These are phyloP conservation scores for Boechera stricta DNA, from an alignment of 345 rosid species.

Conservation along the genomic window DNA sequence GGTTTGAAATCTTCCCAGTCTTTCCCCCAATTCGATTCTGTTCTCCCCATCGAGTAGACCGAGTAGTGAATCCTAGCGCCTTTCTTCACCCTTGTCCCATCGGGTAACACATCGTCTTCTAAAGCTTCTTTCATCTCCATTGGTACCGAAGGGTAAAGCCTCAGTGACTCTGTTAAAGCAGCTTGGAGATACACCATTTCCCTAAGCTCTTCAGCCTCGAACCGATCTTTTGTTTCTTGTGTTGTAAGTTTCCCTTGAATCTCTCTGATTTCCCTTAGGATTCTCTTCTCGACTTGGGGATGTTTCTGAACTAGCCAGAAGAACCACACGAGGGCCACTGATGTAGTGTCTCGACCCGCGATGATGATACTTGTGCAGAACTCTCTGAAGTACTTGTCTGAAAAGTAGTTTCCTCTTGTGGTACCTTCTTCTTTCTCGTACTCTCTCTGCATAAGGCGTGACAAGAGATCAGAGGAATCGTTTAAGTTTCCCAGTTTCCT, in stretches of 20 bases:
- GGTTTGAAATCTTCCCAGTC: conserved; percentile 73
- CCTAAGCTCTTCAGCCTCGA: conserved; percentile 53
- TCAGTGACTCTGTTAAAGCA: conserved; percentile 71
- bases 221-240: conserved; percentile 28
- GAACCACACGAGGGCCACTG: conserved; percentile 76
- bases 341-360: conserved; percentile 87
- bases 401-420: conserved; percentile 38
- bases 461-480: conserved; percentile 62
- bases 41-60: conserved; percentile 62
- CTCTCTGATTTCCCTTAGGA: conserved; percentile 53
- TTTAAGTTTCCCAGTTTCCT: conserved; percentile 43
- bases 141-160: conserved; percentile 80
- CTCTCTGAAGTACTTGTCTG: conserved; percentile 62
- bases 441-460: conserved; percentile 59
- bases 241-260: neutral
- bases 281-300: conserved; percentile 58
- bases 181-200: conserved; percentile 76
- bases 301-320: conserved; percentile 68
- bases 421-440: conserved; percentile 33
- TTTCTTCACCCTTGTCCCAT: conserved; percentile 58
- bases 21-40: conserved; percentile 67
- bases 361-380: conserved; percentile 72
- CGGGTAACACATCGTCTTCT: conserved; percentile 67
- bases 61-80: conserved; percentile 60
- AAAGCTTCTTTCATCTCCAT: conserved; percentile 67